Conservation (phyloP, 164 flowering plant genomes). For the Vitis rupestris region DNA sequence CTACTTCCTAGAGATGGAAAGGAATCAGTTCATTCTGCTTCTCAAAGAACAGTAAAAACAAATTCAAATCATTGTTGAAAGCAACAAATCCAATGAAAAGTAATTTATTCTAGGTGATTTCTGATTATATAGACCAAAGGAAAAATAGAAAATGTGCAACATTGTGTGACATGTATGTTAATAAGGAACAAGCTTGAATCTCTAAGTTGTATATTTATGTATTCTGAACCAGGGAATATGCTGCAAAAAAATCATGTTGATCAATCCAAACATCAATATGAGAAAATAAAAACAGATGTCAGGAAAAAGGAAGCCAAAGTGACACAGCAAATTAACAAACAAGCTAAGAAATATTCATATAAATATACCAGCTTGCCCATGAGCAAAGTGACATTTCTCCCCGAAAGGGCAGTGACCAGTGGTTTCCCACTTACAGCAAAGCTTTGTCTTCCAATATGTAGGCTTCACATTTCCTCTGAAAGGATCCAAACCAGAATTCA, state of each 20-base stretch:
- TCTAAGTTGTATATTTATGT: too few species aligned
- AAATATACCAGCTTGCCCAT: conserved; percentile 72
- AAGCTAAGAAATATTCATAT: neutral
- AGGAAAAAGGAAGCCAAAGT: neutral
- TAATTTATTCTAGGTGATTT: too few species aligned
- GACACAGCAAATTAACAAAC: neutral
- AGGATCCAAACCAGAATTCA: conserved; percentile 26
- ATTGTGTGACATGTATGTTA: too few species aligned
- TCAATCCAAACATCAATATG: neutral
- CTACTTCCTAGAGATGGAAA: too few species aligned
- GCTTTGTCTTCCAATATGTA: conserved; percentile 70
- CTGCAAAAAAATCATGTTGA: neutral
- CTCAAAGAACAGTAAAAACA: too few species aligned
- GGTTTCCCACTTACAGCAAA: conserved; percentile 69
- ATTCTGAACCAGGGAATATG: neutral
- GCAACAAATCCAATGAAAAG: too few species aligned
- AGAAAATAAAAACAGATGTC: neutral
- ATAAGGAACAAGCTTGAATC: too few species aligned
- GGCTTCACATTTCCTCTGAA: conserved; percentile 35
- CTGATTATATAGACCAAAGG: too few species aligned
- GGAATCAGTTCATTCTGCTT: too few species aligned
- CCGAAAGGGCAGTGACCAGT: conserved; percentile 73
- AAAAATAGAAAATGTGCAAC: too few species aligned
- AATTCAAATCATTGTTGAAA: too few species aligned
- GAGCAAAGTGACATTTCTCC: conserved; percentile 89